Evolutionary conservation across 345 rosid species (phyloP), one percentile per base, ranked within the genome.

Genomic region (Mallotus nudiflorus): DNA sequence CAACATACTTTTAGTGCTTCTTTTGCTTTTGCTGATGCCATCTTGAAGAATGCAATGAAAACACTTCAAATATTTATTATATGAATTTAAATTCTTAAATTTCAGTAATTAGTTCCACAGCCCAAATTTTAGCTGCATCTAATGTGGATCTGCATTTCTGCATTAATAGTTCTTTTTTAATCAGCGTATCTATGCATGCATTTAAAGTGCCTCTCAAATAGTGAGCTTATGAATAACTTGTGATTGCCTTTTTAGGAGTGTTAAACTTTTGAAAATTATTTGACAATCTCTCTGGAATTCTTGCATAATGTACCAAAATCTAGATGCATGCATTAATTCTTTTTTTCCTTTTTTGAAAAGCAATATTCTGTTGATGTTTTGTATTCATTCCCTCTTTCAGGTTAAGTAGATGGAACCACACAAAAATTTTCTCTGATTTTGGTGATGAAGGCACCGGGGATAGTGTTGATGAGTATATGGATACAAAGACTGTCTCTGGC

Each of bases 321-420:
- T 22, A 53, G 29, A 9, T 11, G 24, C 8, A 24, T 11, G 22
- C 44, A 1, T 0, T 35, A n/a, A 24, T 46, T 44, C 15, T 42
- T 14, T 20, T 28, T 71, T 28, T 40, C 62, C 39, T 63, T 15
- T 7, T 35, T 5, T 37, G 15, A n/a, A n/a, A n/a, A n/a, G n/a
- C n/a, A 19, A 53, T 15, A 9, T 51, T 35, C 33, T 40, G 2
- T 24, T 50, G n/a, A n/a, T n/a, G n/a, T 59, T 55, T 6, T 14
- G 11, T 31, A 20, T 39, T 39, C 16, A 51, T 31, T 62, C 27
- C 20, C 35, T 78, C 9, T 51, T 6, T 58, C 87, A 90, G 99
- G 90, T 79, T 68, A 66, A 95, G 99, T 83, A 80, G 83, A 69
- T 95, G 99, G 99, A 92, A 92, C 82, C 96, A 90, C 83, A 85